Evolutionary conservation across 345 rosid species (phyloP).

Genomic region (Crucihimalaya himalaica): DNA sequence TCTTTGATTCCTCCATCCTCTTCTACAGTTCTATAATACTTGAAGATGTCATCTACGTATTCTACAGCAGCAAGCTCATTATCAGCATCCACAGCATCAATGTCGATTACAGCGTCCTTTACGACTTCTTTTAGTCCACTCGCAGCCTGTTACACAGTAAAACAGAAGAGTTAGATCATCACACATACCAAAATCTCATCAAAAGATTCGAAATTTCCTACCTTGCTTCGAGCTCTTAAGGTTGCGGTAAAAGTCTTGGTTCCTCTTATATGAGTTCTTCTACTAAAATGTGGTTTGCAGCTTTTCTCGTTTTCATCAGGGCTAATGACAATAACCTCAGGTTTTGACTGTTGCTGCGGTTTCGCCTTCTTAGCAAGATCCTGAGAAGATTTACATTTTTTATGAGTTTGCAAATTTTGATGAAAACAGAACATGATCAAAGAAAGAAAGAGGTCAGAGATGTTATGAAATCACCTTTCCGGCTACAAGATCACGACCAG

Average conservation of each 20-base stretch:
- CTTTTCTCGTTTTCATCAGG: constrained; percentile 51
- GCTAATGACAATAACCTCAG: constrained; percentile 54
- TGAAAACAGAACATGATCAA: background rate
- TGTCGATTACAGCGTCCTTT: constrained; percentile 18
- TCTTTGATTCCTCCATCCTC: constrained; percentile 18
- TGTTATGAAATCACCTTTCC: constrained; percentile 49
- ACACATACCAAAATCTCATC: background rate
- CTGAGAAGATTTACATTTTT: background rate
- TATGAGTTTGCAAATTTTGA: background rate
- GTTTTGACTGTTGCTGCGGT: constrained; percentile 35
- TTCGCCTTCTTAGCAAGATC: constrained; percentile 13
- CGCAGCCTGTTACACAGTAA: constrained; percentile 47
- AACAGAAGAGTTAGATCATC: background rate
- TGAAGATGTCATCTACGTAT: constrained; percentile 27
- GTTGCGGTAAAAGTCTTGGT: constrained; percentile 62
- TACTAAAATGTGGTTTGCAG: constrained; percentile 40
- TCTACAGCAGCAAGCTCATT: constrained; percentile 55
- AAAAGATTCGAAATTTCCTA: background rate
- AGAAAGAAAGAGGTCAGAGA: background rate
- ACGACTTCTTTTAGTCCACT: constrained; percentile 39
- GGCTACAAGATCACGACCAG: constrained; percentile 40
- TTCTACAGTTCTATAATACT: constrained; percentile 7
- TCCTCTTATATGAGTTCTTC: constrained; percentile 34
- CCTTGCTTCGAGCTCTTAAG: constrained; percentile 83
- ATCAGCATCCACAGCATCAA: constrained; percentile 55